These are phyloP conservation scores for Mikania micrantha DNA, from an alignment of 129 eudicot species.

Conservation along the genomic window DNA sequence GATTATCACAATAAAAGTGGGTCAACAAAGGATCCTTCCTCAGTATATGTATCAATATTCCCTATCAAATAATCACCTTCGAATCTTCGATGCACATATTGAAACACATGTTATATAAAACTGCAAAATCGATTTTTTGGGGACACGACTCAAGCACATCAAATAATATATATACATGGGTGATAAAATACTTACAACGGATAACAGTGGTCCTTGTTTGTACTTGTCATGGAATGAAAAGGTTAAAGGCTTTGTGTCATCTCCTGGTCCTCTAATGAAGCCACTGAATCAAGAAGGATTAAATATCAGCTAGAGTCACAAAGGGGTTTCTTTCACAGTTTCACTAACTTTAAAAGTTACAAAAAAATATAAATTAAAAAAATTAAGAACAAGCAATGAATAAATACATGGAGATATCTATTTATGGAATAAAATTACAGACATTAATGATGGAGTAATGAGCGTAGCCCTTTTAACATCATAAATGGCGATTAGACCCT, in stretches of 20 bases:
- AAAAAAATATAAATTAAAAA: background rate
- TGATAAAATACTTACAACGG: conserved; percentile 59
- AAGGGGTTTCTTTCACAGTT: conserved; percentile 9
- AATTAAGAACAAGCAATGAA: background rate
- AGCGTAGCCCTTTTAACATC: conserved; percentile 82
- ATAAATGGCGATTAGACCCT: conserved; percentile 79
- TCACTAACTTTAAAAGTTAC: too few relatives aligned
- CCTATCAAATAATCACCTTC: background rate
- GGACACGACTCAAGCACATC: background rate
- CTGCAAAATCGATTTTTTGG: background rate
- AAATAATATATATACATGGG: background rate
- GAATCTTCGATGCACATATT: background rate
- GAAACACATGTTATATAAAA: background rate
- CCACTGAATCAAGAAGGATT: conserved; percentile 51
- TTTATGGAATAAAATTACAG: conserved; percentile 23
- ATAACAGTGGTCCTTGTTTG: conserved; percentile 86
- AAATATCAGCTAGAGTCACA: conserved; percentile 14
- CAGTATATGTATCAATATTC: background rate
- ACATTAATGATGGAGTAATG: conserved; percentile 74
- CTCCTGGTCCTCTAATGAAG: conserved; percentile 97
- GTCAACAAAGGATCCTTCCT: too few relatives aligned
- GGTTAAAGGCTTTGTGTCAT: conserved; percentile 66
- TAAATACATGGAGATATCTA: background rate
- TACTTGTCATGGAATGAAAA: conserved; percentile 87
- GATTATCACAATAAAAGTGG: too few relatives aligned